Evolutionary conservation across 208 protist species (phyloP), one percentile per base, ranked within the genome.

Genomic region (Acanthamoeba culbertsoni): DNA sequence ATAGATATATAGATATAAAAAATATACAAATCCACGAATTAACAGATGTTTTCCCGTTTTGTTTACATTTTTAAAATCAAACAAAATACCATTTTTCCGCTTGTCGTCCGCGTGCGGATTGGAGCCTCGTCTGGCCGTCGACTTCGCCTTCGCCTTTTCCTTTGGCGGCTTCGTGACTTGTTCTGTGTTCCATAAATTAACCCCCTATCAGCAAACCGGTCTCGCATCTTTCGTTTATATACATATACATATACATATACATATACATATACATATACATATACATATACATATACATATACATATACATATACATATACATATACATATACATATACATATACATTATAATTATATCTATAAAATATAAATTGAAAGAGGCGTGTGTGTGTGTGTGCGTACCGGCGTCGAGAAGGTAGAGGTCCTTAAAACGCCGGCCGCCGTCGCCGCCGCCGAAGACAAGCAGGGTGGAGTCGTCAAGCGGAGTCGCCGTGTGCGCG

Each of bases 401-500:
- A 65, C 53, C 82, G 33, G 82, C 82, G 33, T 90, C 82, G 37
- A 90, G 42, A 4, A 90, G 33, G 55, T 90, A 90, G 16, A 90
- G 33, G 37, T 90, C 82, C 53, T 90, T 90, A n/a, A 90, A 90
- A 14, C 82, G 82, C 12, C 82, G 46, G n/a, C 35, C 42, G 35
- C 82, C 82, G n/a, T 90, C 82, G 45, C 82, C 82, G 16, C 82
- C 82, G 37, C 82, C 82, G n/a, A 71, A 90, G 55, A 90, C 12
- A 8, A 90, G 53, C 5, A 90, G 75, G 4, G 75, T 71, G 2
- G 28, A 18, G 82, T 71, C 53, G 31, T 90, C 82, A n/a, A 90
- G 82, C 18, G 53, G 31, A 2, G 51, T 90, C 6, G 82, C 82
- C 28, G 82, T 68, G 42, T 90, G 82, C n/a, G 82, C 82, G 31